A percentile compares a stretch with the other conserved stretches of the same genome.
These are phyloP conservation scores for Rhodamnia rubescens DNA, from an alignment of 345 rosid species.

Conservation along the genomic window DNA sequence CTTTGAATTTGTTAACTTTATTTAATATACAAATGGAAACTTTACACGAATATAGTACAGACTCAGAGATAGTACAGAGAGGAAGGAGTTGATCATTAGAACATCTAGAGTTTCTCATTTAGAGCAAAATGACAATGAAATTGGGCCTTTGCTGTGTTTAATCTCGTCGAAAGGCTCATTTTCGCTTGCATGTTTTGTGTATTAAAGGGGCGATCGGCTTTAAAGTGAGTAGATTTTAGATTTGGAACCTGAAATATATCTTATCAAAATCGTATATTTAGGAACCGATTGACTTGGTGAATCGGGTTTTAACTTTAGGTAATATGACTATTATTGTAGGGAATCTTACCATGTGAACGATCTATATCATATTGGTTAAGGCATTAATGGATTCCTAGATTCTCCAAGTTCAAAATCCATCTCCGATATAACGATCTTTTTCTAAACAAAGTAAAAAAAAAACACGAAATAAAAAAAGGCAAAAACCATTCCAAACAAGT, in stretches of 20 bases:
- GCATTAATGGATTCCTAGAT: neutral
- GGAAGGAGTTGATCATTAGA: neutral
- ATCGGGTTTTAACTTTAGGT: neutral
- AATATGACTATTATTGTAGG: neutral
- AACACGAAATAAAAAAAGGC: neutral
- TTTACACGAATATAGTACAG: neutral
- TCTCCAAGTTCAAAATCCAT: neutral
- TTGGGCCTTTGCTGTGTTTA: neutral
- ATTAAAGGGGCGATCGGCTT: neutral
- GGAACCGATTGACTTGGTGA: neutral
- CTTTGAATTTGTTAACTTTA: neutral
- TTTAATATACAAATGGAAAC: neutral
- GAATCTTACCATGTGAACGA: neutral
- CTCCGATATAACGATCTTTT: neutral
- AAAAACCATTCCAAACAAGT: neutral
- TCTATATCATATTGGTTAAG: neutral
- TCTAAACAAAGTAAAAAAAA: neutral
- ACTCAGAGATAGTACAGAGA: neutral
- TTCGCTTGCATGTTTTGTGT: neutral
- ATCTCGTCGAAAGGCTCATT: neutral
- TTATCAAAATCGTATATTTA: neutral
- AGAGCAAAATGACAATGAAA: neutral
- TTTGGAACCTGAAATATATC: neutral
- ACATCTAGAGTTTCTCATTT: neutral
- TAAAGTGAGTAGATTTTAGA: neutral